Evolutionary conservation across 225 moss, liverwort and hornwort genomes (phyloP).

Genomic region (Rhytidiadelphus loreus): DNA sequence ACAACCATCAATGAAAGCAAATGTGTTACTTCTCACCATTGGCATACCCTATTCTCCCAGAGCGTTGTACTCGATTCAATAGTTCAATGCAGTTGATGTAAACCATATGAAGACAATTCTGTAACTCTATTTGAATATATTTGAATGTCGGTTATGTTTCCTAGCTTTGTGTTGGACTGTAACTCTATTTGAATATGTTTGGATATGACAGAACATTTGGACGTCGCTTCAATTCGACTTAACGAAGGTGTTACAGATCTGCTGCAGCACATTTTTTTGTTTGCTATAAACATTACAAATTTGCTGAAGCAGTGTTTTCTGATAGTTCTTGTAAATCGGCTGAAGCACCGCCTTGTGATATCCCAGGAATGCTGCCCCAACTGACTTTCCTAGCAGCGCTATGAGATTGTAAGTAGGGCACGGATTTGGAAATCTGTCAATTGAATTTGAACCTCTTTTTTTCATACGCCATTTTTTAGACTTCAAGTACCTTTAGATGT

Average conservation of each 20-base stretch:
- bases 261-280: background rate
- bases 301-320: background rate
- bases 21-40: no score
- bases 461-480: no score
- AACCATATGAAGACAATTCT: background rate
- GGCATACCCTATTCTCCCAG: background rate
- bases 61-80: background rate
- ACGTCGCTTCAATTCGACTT: background rate
- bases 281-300: background rate
- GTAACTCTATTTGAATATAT: no score
- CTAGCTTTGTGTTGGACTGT: background rate
- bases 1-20: background rate
- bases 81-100: background rate
- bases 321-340: background rate
- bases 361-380: background rate
- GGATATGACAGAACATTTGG: background rate
- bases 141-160: background rate
- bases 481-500: background rate
- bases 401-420: background rate
- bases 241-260: background rate
- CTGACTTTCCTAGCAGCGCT: background rate
- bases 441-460: background rate
- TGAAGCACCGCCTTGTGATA: background rate
- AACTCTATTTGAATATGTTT: background rate
- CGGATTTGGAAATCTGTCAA: background rate